Percentiles rank a stretch among this genome's conserved stretches.
phyloP scores from a whole-genome alignment of 305 asterid species.

The Solanum hybrid region DNA sequence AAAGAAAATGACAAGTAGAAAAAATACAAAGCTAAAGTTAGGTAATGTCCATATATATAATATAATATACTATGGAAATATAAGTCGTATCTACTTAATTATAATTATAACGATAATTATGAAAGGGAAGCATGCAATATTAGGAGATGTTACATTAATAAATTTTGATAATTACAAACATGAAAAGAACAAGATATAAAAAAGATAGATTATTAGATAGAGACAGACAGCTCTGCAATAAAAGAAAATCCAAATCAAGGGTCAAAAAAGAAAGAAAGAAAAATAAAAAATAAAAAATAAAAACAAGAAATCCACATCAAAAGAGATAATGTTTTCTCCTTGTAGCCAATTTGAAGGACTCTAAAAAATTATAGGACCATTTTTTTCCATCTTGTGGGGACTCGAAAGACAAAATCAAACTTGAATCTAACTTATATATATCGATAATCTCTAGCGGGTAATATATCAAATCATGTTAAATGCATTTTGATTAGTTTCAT shows the following conservation, averaged over 20 bases:
- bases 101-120: background rate
- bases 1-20: background rate
- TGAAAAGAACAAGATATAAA: constrained; percentile 16
- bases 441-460: background rate
- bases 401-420: background rate
- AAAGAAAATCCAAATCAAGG: constrained; percentile 34
- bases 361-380: constrained; percentile 7
- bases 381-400: background rate
- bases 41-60: background rate
- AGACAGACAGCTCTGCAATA: constrained; percentile 17
- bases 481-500: no score
- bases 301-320: constrained; percentile 41
- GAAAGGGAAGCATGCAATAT: background rate
- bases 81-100: background rate
- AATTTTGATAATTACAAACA: constrained; percentile 13
- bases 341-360: background rate
- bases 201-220: constrained; percentile 27
- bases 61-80: background rate
- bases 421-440: background rate
- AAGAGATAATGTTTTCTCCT: constrained; percentile 25
- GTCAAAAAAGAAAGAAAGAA: constrained; percentile 17
- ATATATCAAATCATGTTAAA: no score
- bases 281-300: constrained; percentile 22
- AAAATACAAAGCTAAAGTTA: background rate
- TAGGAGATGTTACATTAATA: constrained; percentile 30